Evolutionary conservation across 768 basidiomycete genomes (phyloP), one percentile per base, ranked within the genome.

Genomic region (Collybia mongolica): DNA sequence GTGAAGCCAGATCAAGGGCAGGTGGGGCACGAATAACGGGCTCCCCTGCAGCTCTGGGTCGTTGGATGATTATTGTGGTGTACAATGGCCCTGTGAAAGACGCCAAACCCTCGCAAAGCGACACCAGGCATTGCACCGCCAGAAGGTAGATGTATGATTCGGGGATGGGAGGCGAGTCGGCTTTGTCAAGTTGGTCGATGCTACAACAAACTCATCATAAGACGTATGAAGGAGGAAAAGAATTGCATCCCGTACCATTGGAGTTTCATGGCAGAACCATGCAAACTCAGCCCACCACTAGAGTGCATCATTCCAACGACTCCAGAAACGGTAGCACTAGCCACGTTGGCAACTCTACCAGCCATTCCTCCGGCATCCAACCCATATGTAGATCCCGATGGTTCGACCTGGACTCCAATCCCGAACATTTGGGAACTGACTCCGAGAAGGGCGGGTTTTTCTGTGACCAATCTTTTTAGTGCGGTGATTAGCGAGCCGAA

Each of bases 181-280:
- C 89, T 66, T 99, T 99, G 72, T 99, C 96, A 11, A 98, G 82
- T 66, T 98, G 97, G 64, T 99, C 96, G 58, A 99, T 98, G 64
- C 95, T 97, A 59, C 4, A 35, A 20, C 15, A 45, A 32, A 3
- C 26, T 38, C 5, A 24, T 44, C 45, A 45, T 39, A 49, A 36
- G 35, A 49, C 52, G 57, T 44, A 44, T 39, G 32, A 8, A n/a
- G 32, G 18, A 35, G n/a, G 5, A 28, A 6, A 11, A 40, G 19
- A 26, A 28, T 36, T 26, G 15, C 37, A 9, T 18, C 4, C 72
- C 83, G 37, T 53, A 94, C 94, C 95, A 93, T 66, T 94, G 92
- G 20, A 97, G 65, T 64, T 94, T 96, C 88, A 96, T 91, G 0
- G 84, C 76, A 2, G 88, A 88, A 0, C 75, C 74, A 42, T 87